Conservation (phyloP, 106 monocot species). For the Dendrobium huoshanense region DNA sequence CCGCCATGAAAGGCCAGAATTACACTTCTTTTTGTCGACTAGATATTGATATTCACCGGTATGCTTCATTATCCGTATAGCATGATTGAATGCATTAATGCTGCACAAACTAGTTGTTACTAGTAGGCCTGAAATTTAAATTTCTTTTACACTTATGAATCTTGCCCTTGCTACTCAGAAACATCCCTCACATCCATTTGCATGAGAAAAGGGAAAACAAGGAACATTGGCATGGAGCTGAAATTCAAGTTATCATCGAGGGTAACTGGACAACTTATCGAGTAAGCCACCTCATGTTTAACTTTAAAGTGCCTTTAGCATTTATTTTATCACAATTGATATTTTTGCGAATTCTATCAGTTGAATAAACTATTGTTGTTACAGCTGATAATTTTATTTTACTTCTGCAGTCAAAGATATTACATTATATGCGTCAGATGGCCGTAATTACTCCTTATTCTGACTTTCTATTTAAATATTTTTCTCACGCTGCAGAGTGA, state of each 20-base stretch:
- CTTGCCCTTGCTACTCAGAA: constrained; percentile 37
- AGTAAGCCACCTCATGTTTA: constrained; percentile 39
- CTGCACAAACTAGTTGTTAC: not conserved
- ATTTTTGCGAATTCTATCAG: not conserved
- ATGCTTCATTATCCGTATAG: constrained; percentile 9
- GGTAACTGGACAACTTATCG: constrained; percentile 98
- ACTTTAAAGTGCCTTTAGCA: not conserved
- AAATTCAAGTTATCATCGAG: constrained; percentile 96
- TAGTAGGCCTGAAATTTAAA: not conserved
- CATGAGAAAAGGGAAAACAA: constrained; percentile 92
- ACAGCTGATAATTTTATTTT: constrained; percentile 11
- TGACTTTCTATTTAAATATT: constrained; percentile 83
- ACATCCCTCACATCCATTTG: constrained; percentile 91
- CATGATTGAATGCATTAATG: not conserved
- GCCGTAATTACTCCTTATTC: constrained; percentile 98
- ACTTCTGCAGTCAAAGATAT: constrained; percentile 75
- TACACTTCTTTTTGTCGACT: constrained; percentile 77
- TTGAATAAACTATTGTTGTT: not conserved
- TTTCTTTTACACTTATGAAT: not conserved
- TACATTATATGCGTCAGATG: constrained; percentile 99
- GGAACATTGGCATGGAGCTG: constrained; percentile 90
- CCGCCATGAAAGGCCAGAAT: constrained; percentile 80
- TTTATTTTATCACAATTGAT: not conserved
- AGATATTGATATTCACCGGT: constrained; percentile 97
- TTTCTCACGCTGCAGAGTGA: constrained; percentile 71